phyloP scores from a whole-genome alignment of 1,284 basidiomycete genomes.

The Cutaneotrichosporon daszewskae region DNA sequence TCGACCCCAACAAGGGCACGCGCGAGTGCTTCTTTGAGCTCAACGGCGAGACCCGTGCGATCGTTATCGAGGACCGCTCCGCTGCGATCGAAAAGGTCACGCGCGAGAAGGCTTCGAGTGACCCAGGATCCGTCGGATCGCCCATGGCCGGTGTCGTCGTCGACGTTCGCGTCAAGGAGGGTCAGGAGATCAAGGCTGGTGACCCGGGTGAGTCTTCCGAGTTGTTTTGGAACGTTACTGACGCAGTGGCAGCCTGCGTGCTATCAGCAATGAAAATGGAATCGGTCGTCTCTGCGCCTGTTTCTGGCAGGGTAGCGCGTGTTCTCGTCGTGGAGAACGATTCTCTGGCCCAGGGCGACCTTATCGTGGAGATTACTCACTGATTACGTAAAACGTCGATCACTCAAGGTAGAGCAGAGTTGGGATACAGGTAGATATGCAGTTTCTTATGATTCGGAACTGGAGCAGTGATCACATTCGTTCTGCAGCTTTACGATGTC shows the following conservation, averaged over 20 bases:
- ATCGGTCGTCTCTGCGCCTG: slow-evolving; percentile 88
- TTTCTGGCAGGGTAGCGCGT: slow-evolving; percentile 89
- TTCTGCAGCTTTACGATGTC: too few relatives aligned
- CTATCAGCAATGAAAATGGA: slow-evolving; percentile 65
- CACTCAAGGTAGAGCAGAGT: too few relatives aligned
- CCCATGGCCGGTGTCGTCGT: slow-evolving; percentile 83
- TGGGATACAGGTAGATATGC: background rate
- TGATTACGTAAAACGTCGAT: too few relatives aligned
- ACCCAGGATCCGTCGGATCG: slow-evolving; percentile 92
- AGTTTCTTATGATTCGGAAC: too few relatives aligned
- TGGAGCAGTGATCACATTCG: too few relatives aligned
- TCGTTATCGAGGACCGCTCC: slow-evolving; percentile 89
- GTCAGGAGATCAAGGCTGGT: slow-evolving; percentile 93
- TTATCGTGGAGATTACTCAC: slow-evolving; percentile 37
- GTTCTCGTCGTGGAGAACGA: slow-evolving; percentile 70
- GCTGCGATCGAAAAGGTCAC: slow-evolving; percentile 91
- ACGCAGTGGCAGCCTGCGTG: too few relatives aligned
- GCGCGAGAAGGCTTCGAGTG: slow-evolving; percentile 83
- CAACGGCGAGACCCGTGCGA: slow-evolving; percentile 83
- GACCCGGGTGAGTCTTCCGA: slow-evolving; percentile 64
- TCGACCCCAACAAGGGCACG: slow-evolving; percentile 83
- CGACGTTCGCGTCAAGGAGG: slow-evolving; percentile 95
- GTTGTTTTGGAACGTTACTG: too few relatives aligned
- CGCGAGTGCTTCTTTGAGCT: slow-evolving; percentile 98
- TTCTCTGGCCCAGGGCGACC: slow-evolving; percentile 47